phyloP scores from a whole-genome alignment of 768 basidiomycete species.

The Serendipita sp. region DNA sequence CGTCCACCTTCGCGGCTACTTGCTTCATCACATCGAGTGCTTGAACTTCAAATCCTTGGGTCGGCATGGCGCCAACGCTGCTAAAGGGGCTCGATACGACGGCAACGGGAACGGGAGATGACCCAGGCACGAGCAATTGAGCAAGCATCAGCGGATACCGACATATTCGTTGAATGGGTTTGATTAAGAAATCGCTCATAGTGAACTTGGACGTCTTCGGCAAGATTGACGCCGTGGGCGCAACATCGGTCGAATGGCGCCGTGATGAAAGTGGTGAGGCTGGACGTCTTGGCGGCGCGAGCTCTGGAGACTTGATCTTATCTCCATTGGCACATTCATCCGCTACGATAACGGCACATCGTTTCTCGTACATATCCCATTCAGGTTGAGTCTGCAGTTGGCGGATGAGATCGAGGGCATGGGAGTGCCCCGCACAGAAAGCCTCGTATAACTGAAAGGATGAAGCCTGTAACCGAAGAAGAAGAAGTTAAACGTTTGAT shows the following conservation, averaged over 20 bases:
- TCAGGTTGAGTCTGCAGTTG: slow-evolving; percentile 48
- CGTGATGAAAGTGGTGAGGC: slow-evolving; percentile 12
- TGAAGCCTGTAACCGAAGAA: slow-evolving; percentile 35
- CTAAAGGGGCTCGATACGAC: neutral
- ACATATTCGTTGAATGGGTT: slow-evolving; percentile 93
- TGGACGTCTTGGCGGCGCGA: slow-evolving; percentile 8
- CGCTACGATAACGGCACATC: slow-evolving; percentile 43
- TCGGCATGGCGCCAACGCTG: neutral
- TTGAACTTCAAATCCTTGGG: neutral
- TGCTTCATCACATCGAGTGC: slow-evolving; percentile 53
- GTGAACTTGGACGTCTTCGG: slow-evolving; percentile 16
- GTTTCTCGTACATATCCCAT: slow-evolving; percentile 74
- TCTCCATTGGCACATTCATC: slow-evolving; percentile 14
- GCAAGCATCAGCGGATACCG: slow-evolving; percentile 84
- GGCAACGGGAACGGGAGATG: neutral
- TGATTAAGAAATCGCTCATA: slow-evolving; percentile 79
- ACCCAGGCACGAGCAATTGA: slow-evolving; percentile 31
- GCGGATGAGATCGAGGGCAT: slow-evolving; percentile 62
- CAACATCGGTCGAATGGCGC: neutral
- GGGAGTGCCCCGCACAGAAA: slow-evolving; percentile 77
- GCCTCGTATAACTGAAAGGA: slow-evolving; percentile 65
- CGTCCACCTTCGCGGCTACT: slow-evolving; percentile 65
- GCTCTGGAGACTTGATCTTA: neutral
- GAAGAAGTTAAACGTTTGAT: slow-evolving; percentile 1
- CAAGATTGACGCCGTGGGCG: neutral